Conservation (phyloP, 768 basidiomycete genomes). For the Lentinula guzmanii region DNA sequence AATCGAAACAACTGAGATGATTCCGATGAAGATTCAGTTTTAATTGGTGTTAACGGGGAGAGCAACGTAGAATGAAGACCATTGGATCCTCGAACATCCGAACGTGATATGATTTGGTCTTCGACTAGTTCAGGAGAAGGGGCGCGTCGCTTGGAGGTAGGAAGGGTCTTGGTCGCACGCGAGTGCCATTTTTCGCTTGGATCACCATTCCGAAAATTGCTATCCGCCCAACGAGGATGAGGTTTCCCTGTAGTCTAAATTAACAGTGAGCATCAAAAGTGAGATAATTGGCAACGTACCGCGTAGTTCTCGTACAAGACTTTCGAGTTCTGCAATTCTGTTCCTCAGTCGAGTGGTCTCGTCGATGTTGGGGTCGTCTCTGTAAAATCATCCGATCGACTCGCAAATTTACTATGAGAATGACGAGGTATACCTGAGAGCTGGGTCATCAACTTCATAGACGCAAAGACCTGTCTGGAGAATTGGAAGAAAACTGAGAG, state of each 20-base stretch:
- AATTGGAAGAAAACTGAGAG: neutral
- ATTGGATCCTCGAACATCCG: constrained; percentile 19
- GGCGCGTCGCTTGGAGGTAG: constrained; percentile 34
- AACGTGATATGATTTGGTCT: neutral
- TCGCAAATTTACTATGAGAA: neutral
- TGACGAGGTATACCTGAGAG: constrained; percentile 48
- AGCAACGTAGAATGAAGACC: constrained; percentile 16
- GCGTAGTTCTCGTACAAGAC: constrained; percentile 82
- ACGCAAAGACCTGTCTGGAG: constrained; percentile 86
- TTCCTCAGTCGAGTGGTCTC: constrained; percentile 82
- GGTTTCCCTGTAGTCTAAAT: constrained; percentile 56
- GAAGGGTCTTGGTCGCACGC: constrained; percentile 63
- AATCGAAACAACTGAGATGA: constrained; percentile 60
- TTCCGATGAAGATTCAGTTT: constrained; percentile 56
- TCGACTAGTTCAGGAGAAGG: constrained; percentile 10
- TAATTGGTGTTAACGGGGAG: constrained; percentile 39
- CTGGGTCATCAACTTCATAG: constrained; percentile 90
- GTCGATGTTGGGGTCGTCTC: constrained; percentile 84
- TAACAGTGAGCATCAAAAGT: neutral
- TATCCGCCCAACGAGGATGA: constrained; percentile 82
- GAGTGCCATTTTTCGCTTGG: constrained; percentile 85
- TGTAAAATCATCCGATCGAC: constrained; percentile 20
- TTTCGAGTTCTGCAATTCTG: constrained; percentile 89
- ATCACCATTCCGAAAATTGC: constrained; percentile 73
- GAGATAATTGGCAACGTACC: constrained; percentile 36